Conservation (phyloP, 805 yeast genomes). For the Starmerella bombi region DNA sequence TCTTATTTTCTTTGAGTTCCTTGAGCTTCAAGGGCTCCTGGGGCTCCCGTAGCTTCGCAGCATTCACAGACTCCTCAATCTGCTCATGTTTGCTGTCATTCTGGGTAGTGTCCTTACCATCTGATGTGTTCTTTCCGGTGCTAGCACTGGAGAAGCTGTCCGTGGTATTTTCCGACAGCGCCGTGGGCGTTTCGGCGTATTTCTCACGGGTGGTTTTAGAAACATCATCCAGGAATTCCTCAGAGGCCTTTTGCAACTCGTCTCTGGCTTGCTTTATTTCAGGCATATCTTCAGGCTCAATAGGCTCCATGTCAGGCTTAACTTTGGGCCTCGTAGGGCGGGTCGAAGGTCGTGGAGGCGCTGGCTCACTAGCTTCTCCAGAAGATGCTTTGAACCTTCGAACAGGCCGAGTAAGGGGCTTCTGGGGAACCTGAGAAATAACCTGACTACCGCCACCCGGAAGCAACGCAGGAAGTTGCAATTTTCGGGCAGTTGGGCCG, state of each 20-base stretch:
- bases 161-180: too few relatives aligned
- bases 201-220: too few relatives aligned
- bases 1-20: constrained; percentile 1
- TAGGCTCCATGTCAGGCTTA: neutral
- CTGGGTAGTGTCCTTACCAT: too few relatives aligned
- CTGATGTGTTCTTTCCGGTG: too few relatives aligned
- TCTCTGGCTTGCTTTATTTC: neutral
- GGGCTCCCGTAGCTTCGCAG: neutral
- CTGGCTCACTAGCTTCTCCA: too few relatives aligned
- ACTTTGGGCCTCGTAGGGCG: neutral
- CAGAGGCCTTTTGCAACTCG: constrained; percentile 2
- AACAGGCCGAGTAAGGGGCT: constrained; percentile 4
- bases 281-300: neutral
- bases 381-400: neutral
- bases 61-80: neutral
- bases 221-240: too few relatives aligned
- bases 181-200: too few relatives aligned
- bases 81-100: too few relatives aligned
- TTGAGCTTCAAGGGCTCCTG: neutral
- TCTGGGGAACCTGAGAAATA: constrained; percentile 1
- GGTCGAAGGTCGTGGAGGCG: too few relatives aligned
- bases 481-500: constrained; percentile 10
- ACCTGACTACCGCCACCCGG: neutral
- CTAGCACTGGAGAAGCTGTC: too few relatives aligned
- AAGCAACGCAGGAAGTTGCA: constrained; percentile 9